Percentiles rank a stretch among this genome's conserved stretches.
Conservation (phyloP, 805 yeast species). For the Candida parachauliodes region DNA sequence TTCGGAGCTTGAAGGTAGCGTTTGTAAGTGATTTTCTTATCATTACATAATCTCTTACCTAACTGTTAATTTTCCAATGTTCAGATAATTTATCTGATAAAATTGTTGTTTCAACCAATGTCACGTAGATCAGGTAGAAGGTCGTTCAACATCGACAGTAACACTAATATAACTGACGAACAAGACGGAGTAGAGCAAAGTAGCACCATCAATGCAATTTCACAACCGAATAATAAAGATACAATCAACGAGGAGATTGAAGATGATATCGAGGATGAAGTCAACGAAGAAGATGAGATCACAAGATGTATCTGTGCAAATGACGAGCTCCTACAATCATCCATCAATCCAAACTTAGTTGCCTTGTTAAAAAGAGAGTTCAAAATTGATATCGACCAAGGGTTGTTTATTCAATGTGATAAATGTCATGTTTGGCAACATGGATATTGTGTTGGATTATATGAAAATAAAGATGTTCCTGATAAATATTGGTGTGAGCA, state of each 20-base stretch:
- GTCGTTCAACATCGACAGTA: constrained; percentile 7
- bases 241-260: neutral
- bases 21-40: too few relatives aligned
- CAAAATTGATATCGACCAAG: constrained; percentile 44
- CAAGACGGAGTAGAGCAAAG: neutral
- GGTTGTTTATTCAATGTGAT: constrained; percentile 82
- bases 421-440: constrained; percentile 96
- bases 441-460: constrained; percentile 89
- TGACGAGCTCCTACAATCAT: constrained; percentile 29
- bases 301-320: constrained; percentile 42
- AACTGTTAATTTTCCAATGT: too few relatives aligned
- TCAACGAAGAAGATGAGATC: constrained; percentile 37
- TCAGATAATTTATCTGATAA: too few relatives aligned
- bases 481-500: constrained; percentile 94
- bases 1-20: too few relatives aligned
- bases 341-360: constrained; percentile 23
- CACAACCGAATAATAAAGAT: too few relatives aligned
- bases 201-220: too few relatives aligned
- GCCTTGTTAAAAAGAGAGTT: constrained; percentile 28
- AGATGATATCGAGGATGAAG: constrained; percentile 15
- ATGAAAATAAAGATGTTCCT: constrained; percentile 71
- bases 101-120: constrained; percentile 13
- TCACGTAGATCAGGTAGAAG: constrained; percentile 30
- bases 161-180: neutral
- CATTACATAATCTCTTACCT: too few relatives aligned